Evolutionary conservation across 768 basidiomycete species (phyloP).

Genomic region (Xanthoconium stramineum): DNA sequence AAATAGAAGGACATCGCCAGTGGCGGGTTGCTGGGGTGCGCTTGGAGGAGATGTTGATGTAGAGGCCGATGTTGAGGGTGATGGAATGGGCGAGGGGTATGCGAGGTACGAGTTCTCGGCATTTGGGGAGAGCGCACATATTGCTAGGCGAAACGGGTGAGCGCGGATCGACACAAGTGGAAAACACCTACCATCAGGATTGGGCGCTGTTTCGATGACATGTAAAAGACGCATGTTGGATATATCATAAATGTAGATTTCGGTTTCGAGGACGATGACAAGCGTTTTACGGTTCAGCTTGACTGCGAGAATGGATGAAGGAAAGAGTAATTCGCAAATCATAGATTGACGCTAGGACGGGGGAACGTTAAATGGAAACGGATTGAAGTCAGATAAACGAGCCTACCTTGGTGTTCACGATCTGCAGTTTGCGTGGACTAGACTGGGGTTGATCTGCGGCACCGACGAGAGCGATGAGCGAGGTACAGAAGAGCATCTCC

Average conservation of each 20-base stretch:
- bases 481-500: constrained; percentile 99
- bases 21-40: constrained; percentile 39
- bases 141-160: constrained; percentile 51
- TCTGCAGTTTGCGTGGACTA: constrained; percentile 91
- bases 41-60: constrained; percentile 39
- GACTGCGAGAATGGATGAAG: constrained; percentile 94
- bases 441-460: constrained; percentile 90
- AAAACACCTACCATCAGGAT: constrained; percentile 75
- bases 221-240: constrained; percentile 97
- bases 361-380: not conserved
- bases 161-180: not conserved
- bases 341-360: constrained; percentile 82
- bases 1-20: constrained; percentile 92
- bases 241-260: constrained; percentile 99
- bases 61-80: constrained; percentile 59
- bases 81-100: constrained; percentile 92
- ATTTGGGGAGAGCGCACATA: constrained; percentile 91
- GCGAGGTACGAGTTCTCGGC: constrained; percentile 93
- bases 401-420: constrained; percentile 95
- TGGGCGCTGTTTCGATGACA: constrained; percentile 94
- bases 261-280: constrained; percentile 93
- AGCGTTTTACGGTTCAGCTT: constrained; percentile 97
- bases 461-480: constrained; percentile 93
- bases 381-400: not conserved
- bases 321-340: constrained; percentile 98